Evolutionary conservation across 2,329 filamentous ascomycete genomes (phyloP), one percentile per base, ranked within the genome.

Genomic region (Incumbomyces lentus): DNA sequence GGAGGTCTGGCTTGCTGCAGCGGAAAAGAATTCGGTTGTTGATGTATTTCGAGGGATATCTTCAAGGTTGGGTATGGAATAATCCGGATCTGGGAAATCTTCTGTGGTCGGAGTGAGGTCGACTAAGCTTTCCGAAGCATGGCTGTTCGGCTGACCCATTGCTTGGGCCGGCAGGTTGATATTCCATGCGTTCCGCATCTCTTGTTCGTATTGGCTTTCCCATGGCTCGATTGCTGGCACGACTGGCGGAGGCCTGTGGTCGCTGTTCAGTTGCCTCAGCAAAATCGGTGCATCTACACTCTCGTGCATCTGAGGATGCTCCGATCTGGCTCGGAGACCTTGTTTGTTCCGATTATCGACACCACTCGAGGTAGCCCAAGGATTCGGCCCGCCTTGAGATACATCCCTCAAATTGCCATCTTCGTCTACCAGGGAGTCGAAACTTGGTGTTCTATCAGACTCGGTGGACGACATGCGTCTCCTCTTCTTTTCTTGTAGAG

Each of bases 51-150:
- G 48, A 40, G 37, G 42, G 14, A 44, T 44, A 40, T 46, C 36
- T n/a, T 44, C 49, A 44, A 39, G 44, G 10, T 48, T 49, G 6
- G 56, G 53, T 18, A 51, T 45, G 32, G 45, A 58, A 46, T 52
- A 52, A 26, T 57, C 60, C 12, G 51, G 55, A 35, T 56, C 63
- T 5, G 63, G 62, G 40, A 53, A 59, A 17, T 54, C 44, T 52
- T 69, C 65, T n/a, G 68, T 68, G 6, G 65, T 69, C 19, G 69
- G 69, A 3, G 69, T 72, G 10, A 70, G 61, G 49, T 70, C 65
- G 39, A 68, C 52, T 6, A 68, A 55, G 26, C 64, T 66, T 45
- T 68, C 66, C 2, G 68, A 68, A 16, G 63, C 62, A 45, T 67
- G 64, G 39, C 58, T 62, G 4, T 67, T 65, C 6, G 61, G 51